phyloP scores from a whole-genome alignment of 768 basidiomycete genomes.

The Psilocybe subaeruginosa region DNA sequence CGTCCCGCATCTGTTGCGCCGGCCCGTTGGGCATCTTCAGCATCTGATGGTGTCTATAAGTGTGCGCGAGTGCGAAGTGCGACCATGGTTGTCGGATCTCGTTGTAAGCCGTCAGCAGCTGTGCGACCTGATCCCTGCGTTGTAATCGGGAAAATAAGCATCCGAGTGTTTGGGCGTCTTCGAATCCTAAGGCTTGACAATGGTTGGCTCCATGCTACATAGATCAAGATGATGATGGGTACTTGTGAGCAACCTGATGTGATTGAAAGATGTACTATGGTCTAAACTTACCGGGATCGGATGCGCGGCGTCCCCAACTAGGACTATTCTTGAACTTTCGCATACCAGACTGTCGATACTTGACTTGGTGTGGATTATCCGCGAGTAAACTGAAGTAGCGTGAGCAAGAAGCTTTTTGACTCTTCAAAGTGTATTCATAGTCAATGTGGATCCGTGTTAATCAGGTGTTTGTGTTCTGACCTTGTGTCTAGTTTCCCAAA shows the following conservation, averaged over 20 bases:
- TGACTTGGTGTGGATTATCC: slow-evolving; percentile 30
- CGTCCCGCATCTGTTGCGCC: slow-evolving; percentile 48
- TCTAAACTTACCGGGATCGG: slow-evolving; percentile 45
- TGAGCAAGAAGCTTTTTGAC: slow-evolving; percentile 35
- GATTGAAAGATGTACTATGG: background rate
- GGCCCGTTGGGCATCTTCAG: slow-evolving; percentile 47
- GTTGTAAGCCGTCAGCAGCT: slow-evolving; percentile 56
- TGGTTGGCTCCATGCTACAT: slow-evolving; percentile 58
- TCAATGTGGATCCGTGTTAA: background rate
- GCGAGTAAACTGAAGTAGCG: slow-evolving; percentile 31
- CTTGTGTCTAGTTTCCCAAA: slow-evolving; percentile 36
- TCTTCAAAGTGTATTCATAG: slow-evolving; percentile 18
- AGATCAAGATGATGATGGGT: background rate
- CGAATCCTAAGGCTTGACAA: slow-evolving; percentile 53
- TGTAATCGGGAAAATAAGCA: slow-evolving; percentile 59
- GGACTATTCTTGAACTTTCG: slow-evolving; percentile 44
- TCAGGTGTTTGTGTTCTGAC: slow-evolving; percentile 22
- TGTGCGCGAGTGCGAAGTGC: slow-evolving; percentile 45
- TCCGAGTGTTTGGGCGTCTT: slow-evolving; percentile 65
- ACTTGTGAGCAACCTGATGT: background rate
- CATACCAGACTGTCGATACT: slow-evolving; percentile 53
- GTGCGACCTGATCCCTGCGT: slow-evolving; percentile 47
- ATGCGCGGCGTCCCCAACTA: slow-evolving; percentile 68
- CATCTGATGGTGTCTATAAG: slow-evolving; percentile 47
- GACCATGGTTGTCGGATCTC: slow-evolving; percentile 60